Conservation (phyloP, 78 protist genomes). For the Dictyostelium brefeldianum region DNA sequence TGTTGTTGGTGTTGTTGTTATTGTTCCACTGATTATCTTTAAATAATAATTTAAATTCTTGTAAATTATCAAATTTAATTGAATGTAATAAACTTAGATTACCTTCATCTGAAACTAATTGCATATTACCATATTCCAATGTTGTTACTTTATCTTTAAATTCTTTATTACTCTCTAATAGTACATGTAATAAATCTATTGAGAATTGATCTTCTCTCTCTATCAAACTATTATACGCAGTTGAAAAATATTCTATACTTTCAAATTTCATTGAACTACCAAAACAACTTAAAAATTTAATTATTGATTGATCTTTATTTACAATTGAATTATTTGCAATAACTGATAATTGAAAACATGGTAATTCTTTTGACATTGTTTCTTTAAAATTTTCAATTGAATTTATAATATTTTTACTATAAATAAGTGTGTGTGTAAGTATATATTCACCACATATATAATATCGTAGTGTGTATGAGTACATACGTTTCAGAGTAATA, state of each 20-base stretch:
- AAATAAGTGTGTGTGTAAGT: too few relatives aligned
- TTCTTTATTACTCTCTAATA: background rate
- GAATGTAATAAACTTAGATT: background rate
- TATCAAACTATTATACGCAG: background rate
- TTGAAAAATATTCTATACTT: background rate
- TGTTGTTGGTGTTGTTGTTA: background rate
- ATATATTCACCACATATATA: too few relatives aligned
- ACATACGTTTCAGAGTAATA: background rate
- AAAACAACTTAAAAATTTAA: conserved; percentile 13
- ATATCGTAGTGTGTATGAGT: background rate
- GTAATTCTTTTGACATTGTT: conserved; percentile 7
- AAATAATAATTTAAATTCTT: conserved; percentile 7
- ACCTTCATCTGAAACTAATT: background rate
- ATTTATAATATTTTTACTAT: background rate
- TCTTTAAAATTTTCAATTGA: conserved; percentile 12
- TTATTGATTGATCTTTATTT: background rate
- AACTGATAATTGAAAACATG: conserved; percentile 12
- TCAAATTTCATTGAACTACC: background rate
- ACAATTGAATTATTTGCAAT: conserved; percentile 12
- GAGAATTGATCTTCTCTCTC: background rate
- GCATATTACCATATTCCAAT: background rate
- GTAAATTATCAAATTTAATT: background rate
- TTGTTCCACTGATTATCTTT: background rate
- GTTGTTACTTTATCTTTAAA: background rate
- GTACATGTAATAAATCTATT: background rate